Evolutionary conservation across 495 filamentous ascomycete genomes (phyloP).

Genomic region (Xylaria sp.): DNA sequence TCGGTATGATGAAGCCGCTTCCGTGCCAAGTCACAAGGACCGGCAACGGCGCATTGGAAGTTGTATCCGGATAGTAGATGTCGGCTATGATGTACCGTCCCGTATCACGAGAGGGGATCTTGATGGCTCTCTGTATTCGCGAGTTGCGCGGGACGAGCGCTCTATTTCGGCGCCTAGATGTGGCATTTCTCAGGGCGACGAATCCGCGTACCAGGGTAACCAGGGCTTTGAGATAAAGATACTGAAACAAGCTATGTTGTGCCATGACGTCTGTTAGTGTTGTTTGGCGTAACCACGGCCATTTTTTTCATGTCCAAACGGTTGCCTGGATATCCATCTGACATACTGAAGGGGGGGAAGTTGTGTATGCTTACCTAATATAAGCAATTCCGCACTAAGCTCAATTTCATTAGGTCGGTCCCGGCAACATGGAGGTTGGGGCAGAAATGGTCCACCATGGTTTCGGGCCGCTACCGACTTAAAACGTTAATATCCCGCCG

Average conservation of each 20-base stretch:
- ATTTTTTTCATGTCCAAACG: not conserved
- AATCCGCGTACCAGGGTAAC: not conserved
- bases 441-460: no score
- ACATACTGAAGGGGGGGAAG: no score
- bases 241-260: not conserved
- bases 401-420: no score
- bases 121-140: constrained; percentile 3
- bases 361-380: constrained; percentile 13
- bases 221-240: constrained; percentile 3
- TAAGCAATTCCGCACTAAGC: no score
- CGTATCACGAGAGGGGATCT: constrained; percentile 28
- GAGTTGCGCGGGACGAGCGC: constrained; percentile 5
- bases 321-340: no score
- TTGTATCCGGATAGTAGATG: constrained; percentile 16
- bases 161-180: not conserved
- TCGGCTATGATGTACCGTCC: constrained; percentile 25
- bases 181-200: not conserved
- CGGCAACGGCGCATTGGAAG: not conserved
- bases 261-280: not conserved
- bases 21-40: constrained; percentile 33
- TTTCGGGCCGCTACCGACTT: no score
- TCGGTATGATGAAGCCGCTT: constrained; percentile 28
- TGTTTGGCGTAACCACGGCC: not conserved
- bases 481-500: no score
- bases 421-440: no score